Evolutionary conservation across 2,329 filamentous ascomycete genomes (phyloP).

Genomic region (Ilyonectria sp.): DNA sequence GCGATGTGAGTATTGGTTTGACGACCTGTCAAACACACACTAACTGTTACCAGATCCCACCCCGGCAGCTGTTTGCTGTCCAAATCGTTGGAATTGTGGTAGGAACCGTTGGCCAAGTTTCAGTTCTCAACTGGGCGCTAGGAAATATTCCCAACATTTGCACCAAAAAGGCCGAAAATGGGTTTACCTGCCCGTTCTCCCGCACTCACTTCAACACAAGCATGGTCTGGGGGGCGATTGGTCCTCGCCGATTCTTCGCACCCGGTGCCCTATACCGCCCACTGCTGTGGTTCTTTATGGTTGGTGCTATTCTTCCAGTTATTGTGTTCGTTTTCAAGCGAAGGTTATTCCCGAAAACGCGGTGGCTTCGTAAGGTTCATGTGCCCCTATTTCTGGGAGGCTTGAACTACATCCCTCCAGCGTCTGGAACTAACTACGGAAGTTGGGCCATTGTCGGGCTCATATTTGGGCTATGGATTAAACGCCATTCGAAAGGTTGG

Average conservation of each 20-base stretch:
- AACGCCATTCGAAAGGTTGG: slow-evolving; percentile 46
- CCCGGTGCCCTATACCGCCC: slow-evolving; percentile 63
- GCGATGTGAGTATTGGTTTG: slow-evolving; percentile 41
- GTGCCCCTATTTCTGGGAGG: slow-evolving; percentile 51
- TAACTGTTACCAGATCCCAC: slow-evolving; percentile 55
- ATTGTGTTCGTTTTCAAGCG: slow-evolving; percentile 57
- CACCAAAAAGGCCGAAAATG: slow-evolving; percentile 57
- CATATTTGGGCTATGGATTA: slow-evolving; percentile 47
- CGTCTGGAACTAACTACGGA: slow-evolving; percentile 52
- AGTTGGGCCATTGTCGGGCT: slow-evolving; percentile 52
- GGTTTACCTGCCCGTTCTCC: slow-evolving; percentile 60
- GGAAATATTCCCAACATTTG: slow-evolving; percentile 67
- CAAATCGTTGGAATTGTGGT: slow-evolving; percentile 61
- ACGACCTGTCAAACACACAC: background rate
- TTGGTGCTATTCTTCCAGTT: slow-evolving; percentile 65
- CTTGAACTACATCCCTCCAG: slow-evolving; percentile 52
- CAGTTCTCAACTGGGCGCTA: slow-evolving; percentile 54
- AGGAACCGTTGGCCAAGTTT: slow-evolving; percentile 61
- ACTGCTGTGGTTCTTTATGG: slow-evolving; percentile 69
- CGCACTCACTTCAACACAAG: slow-evolving; percentile 66
- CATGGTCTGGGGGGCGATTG: slow-evolving; percentile 71
- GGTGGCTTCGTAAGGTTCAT: slow-evolving; percentile 50
- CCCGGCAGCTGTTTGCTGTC: slow-evolving; percentile 59
- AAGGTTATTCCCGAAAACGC: slow-evolving; percentile 39
- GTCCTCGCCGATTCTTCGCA: slow-evolving; percentile 69